A percentile compares a stretch with the other conserved stretches of the same genome.
Evolutionary conservation across 495 filamentous ascomycete species (phyloP).

Genomic region (Daldinia decipiens): DNA sequence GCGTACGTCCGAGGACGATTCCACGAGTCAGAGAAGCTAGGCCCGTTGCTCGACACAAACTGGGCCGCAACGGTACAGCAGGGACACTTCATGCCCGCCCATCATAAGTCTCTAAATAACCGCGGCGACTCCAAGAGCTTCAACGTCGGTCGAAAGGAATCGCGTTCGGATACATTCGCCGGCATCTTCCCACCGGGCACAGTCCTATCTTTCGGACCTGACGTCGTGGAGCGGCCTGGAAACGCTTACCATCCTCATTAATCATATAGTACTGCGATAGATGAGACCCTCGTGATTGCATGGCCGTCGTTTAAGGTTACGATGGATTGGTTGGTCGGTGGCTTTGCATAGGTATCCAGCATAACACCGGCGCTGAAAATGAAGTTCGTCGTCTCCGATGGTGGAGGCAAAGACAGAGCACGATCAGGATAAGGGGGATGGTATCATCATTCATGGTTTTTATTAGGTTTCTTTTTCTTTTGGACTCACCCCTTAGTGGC

Average conservation of each 20-base stretch:
- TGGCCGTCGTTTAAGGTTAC: not conserved
- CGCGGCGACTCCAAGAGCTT: slow-evolving; percentile 43
- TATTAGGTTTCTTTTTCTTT: not conserved
- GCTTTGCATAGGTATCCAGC: not conserved
- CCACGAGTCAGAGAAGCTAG: slow-evolving; percentile 54
- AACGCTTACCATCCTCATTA: not conserved
- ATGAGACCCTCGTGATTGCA: not conserved
- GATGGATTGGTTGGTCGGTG: not conserved
- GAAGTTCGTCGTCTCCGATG: not conserved
- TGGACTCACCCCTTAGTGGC: not conserved
- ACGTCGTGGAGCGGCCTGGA: slow-evolving; percentile 14
- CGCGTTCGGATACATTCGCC: slow-evolving; percentile 29
- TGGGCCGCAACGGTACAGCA: slow-evolving; percentile 39
- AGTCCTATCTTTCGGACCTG: slow-evolving; percentile 9
- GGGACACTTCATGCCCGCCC: slow-evolving; percentile 47
- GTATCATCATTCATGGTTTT: not conserved
- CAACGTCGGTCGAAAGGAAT: slow-evolving; percentile 31
- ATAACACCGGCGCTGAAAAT: not conserved
- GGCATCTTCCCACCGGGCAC: slow-evolving; percentile 25
- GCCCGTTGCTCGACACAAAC: slow-evolving; percentile 48
- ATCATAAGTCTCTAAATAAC: slow-evolving; percentile 55
- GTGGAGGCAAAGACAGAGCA: not conserved
- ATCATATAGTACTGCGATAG: not conserved
- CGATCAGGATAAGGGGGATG: not conserved
- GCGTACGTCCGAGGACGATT: slow-evolving; percentile 53